Base-by-base conservation (phyloP, 1,284 basidiomycete species). In the Irpex sp. region DNA sequence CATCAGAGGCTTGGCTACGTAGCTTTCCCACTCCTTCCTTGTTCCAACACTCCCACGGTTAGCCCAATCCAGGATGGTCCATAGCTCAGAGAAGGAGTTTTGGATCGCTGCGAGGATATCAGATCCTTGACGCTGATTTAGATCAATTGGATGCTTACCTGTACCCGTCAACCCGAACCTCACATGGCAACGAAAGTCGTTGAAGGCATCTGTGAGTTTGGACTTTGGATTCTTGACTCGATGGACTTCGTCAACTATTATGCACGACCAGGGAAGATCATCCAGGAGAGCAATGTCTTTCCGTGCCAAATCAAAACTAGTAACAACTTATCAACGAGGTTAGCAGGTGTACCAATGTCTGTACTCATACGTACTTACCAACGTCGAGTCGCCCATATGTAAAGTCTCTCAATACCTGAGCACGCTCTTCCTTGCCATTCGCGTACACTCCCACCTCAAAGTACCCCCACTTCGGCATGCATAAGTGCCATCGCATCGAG, bases 161-260 rank as follows among this genome's bases (percentile, higher is more conserved):
- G 71, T 72, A 1, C 93, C 90, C 9, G 91, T 94, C 53, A 95
- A 76, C 1, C 91, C 93, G 67, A 93, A 91, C 1, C 93, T 84
- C 2, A 78, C 71, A 14, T 69, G 61, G 68, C 88, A 91, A 0
- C 70, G 61, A 67, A 94, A 90, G 52, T 77, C 79, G 64, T 87
- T 82, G 64, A 88, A 86, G 0, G 90, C 87, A 35, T 72, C 59
- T 0, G 88, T 86, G 8, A 85, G 83, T 66, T 87, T 83, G 0
- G 83, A 83, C 42, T 70, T 69, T 1, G 85, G 81, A 63, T 92
- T 93, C 73, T 94, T 95, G 63, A 94, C 78, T 8, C 84, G 82
- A 69, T 95, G 93, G 0, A 84, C 92, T 71, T 95, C 93, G 67
- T 95, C 93, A 12, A 93, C 83, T 62, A 95, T 83, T 56, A 93